Percentiles rank a stretch among this genome's conserved stretches.
Evolutionary conservation across 768 basidiomycete genomes (phyloP).

Genomic region (Candolleomyces aberdarensis): DNA sequence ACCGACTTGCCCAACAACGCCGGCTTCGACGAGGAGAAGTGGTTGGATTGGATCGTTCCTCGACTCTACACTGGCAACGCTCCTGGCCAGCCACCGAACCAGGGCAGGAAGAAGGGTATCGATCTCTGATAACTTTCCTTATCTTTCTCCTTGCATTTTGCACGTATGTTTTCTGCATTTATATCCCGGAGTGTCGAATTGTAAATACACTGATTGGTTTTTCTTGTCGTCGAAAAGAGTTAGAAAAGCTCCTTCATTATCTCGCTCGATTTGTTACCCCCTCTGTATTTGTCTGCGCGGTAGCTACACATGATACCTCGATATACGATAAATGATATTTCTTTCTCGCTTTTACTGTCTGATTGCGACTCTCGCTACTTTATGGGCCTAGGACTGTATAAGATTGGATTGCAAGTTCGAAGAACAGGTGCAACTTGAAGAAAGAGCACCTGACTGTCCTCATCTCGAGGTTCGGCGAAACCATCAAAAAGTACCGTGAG

Average conservation of each 20-base stretch:
- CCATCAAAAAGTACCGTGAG: too few species aligned
- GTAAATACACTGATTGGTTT: neutral
- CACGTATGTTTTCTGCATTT: neutral
- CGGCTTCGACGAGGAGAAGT: conserved; percentile 33
- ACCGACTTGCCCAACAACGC: conserved; percentile 36
- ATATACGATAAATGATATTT: neutral
- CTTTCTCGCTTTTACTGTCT: neutral
- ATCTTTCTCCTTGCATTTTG: neutral
- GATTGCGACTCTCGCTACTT: neutral
- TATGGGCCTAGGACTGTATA: neutral
- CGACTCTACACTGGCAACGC: conserved; percentile 9
- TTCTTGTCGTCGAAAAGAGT: neutral
- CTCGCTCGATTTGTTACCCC: neutral
- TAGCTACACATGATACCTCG: neutral
- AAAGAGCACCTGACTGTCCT: too few species aligned
- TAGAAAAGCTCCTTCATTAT: neutral
- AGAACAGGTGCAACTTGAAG: too few species aligned
- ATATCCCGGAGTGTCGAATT: neutral
- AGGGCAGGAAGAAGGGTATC: neutral
- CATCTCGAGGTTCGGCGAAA: too few species aligned
- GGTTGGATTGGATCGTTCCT: conserved; percentile 47
- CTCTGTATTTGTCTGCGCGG: neutral
- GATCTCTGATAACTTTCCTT: neutral
- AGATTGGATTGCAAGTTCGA: too few species aligned
- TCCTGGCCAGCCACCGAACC: conserved; percentile 2